Base-by-base conservation (phyloP, 2,329 filamentous ascomycete species). In the Grosmannia huntii region DNA sequence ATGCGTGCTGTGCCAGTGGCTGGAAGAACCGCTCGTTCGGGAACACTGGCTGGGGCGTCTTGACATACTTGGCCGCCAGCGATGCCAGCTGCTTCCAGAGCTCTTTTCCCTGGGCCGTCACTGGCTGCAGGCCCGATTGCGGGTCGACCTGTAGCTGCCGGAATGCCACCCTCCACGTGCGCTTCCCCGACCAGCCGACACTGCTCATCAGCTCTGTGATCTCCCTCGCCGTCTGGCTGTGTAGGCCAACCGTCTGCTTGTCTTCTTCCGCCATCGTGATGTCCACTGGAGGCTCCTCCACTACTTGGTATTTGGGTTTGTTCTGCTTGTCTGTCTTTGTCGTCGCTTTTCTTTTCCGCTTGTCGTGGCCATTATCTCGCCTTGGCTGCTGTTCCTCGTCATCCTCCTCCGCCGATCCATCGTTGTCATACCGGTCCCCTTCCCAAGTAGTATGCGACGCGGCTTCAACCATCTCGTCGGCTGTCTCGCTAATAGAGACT, bases 191-290 rank as follows among this genome's bases (percentile, higher is more conserved):
- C 62, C 62, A 64, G 21, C 59, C 59, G 5, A 41, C 14, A 6
- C n/a, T 11, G 41, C 59, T n/a, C 62, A 64, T 64, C 9, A 64
- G 58, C 28, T 23, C 19, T 0, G 57, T 19, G 2, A 60, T 49
- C 7, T 50, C 44, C 5, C n/a, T 16, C 3, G 57, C 46, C 2
- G 50, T 46, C 2, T n/a, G 9, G 19, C 46, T 60, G 21, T 36
- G 2, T 12, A 61, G 19, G 1, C 19, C 9, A 3, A 48, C 36
- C 1, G 46, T 31, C 23, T 23, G 19, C n/a, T 16, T 53, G 31
- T 58, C 53, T 5, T 51, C 36, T 0, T 36, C 19, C 1, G 36
- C 7, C 53, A 59, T 57, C 9, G 12, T 21, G n/a, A 56, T 36
- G 11, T 14, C 27, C n/a, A 4, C 25, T 1, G 2, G 51, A 4